phyloP scores from a whole-genome alignment of 1,284 basidiomycete species.

The Ustilago lituana region DNA sequence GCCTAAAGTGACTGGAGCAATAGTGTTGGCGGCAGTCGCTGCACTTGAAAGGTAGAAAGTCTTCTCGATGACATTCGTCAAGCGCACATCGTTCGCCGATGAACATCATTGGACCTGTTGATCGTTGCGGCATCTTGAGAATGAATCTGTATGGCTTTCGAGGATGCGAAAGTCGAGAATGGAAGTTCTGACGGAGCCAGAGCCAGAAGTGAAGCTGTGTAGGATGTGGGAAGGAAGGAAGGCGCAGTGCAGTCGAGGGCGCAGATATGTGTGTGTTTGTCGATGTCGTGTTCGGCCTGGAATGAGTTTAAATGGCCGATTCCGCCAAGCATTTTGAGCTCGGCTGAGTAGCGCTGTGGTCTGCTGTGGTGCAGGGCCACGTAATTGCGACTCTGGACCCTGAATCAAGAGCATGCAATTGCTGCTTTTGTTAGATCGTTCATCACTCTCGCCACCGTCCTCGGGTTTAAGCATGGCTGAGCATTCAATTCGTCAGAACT shows the following conservation, averaged over 20 bases:
- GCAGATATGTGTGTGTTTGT: background rate
- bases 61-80: constrained; percentile 56
- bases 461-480: too few species aligned
- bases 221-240: too few species aligned
- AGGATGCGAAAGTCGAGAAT: background rate
- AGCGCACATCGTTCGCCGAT: constrained; percentile 56
- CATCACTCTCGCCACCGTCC: too few species aligned
- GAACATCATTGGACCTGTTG: constrained; percentile 59
- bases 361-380: background rate
- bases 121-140: constrained; percentile 38
- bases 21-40: constrained; percentile 53
- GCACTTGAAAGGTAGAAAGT: constrained; percentile 62
- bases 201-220: too few species aligned
- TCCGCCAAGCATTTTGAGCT: constrained; percentile 28
- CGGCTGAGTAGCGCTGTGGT: too few species aligned
- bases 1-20: constrained; percentile 52
- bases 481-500: too few species aligned
- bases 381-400: too few species aligned
- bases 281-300: constrained; percentile 21
- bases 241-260: background rate
- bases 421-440: too few species aligned
- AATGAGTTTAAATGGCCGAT: constrained; percentile 31
- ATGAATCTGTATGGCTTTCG: too few species aligned
- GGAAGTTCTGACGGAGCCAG: background rate
- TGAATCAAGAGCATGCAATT: too few species aligned